Base-by-base conservation (phyloP, 1,284 basidiomycete species). In the Cutaneotrichosporon cutaneum region DNA sequence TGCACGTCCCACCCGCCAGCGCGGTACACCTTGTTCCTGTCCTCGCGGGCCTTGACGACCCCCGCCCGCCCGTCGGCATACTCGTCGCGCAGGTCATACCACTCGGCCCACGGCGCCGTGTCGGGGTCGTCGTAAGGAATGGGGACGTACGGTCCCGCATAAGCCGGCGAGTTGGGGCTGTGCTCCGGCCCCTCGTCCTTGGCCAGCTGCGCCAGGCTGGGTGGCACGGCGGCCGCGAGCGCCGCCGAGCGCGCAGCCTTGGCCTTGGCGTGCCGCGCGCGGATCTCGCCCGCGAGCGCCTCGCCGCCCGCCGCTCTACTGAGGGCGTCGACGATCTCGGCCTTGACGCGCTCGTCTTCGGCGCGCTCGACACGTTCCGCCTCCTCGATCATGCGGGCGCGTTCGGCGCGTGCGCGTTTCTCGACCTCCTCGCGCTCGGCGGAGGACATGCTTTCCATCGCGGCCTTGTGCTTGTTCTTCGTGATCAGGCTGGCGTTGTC, bases 401-500 rank as follows among this genome's bases (percentile, higher is more conserved):
- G 72, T 87, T 70, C 89, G 82, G 76, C 90, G n/a, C 85, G 83
- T 36, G 87, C 83, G 67, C 88, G 86, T 45, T 84, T 82, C 21
- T 88, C 89, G 50, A 88, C 84, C 47, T 85, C 82, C 78, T 91
- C 88, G 56, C 87, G 85, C 72, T 91, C 89, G 56, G 83, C 81
- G 21, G 72, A 73, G 45, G 73, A 69, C 36, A 68, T 60, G 52
- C 62, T 61, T 54, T 75, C 75, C 51, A 68, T 86, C 81, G 57
- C 90, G 84, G 44, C 83, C 81, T 56, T 93, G 88, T 68, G 89
- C 86, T 68, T 90, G 87, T 74, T 86, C 84, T 33, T 89, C 80
- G 90, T 88, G 61, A 92, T 95, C 30, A 89, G 78, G 0, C 86
- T 83, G 2, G 88, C 88, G 73, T 96, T 96, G 67, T 90, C 88